These are phyloP conservation scores for Protomyces arabidopsidicola DNA, from an alignment of 1,139 yeast genomes.

Conservation along the genomic window DNA sequence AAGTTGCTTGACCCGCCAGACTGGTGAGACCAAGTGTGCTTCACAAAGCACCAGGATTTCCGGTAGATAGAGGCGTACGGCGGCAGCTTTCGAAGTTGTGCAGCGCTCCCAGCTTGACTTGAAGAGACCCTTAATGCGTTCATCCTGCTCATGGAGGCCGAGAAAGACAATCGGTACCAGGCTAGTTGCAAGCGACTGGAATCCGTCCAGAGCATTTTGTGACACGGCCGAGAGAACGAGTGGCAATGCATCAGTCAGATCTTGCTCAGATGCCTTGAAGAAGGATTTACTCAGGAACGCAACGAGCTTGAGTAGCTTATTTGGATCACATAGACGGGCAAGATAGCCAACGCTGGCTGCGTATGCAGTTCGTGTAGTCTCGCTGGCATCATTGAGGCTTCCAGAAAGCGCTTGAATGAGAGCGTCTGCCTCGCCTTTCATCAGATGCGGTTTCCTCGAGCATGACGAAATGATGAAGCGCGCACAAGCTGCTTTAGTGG, in stretches of 20 bases:
- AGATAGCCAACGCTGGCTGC: constrained; percentile 79
- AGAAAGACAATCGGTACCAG: constrained; percentile 75
- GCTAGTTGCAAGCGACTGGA: constrained; percentile 57
- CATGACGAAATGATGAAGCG: constrained; percentile 64
- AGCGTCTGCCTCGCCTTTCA: constrained; percentile 59
- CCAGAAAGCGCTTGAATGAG: constrained; percentile 54
- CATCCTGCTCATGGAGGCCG: constrained; percentile 62
- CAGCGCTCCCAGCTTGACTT: constrained; percentile 75
- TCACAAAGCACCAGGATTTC: constrained; percentile 57
- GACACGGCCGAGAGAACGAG: constrained; percentile 64
- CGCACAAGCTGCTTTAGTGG: constrained; percentile 87
- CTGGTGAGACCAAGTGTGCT: constrained; percentile 51
- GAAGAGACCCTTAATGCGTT: constrained; percentile 47
- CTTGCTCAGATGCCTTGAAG: constrained; percentile 44
- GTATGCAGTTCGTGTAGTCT: constrained; percentile 66
- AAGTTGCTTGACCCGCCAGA: constrained; percentile 63
- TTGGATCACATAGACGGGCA: constrained; percentile 58
- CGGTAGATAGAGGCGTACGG: constrained; percentile 63
- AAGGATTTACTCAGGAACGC: constrained; percentile 52
- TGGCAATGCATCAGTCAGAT: constrained; percentile 52
- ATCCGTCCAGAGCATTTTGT: constrained; percentile 64
- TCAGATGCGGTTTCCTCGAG: constrained; percentile 51
- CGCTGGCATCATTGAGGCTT: constrained; percentile 67
- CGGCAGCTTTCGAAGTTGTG: constrained; percentile 60
- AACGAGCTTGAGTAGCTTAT: constrained; percentile 54